Conservation (phyloP, 352 stramenopile genomes). For the Phytopythium oedochilum region DNA sequence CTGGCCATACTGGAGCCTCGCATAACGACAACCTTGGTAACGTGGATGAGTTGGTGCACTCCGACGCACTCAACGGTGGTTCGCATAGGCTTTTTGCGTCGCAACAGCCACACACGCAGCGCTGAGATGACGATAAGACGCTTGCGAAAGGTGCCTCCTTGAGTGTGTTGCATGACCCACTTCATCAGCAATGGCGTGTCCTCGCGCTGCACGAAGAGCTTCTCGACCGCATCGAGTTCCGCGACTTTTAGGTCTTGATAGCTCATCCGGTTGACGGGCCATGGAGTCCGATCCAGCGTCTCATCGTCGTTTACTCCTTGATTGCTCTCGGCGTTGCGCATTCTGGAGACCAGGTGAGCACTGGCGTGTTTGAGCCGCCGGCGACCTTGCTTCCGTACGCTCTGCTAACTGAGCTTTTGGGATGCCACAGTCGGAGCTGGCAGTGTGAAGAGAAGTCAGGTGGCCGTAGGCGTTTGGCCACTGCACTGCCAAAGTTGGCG, state of each 20-base stretch:
- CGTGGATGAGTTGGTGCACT: conserved; percentile 43
- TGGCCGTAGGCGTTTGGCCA: no score
- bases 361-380: no score
- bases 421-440: no score
- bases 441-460: neutral
- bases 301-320: conserved; percentile 12
- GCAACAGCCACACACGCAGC: conserved; percentile 45
- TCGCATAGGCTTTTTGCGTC: conserved; percentile 40
- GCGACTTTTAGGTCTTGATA: conserved; percentile 46
- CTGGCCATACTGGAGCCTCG: neutral
- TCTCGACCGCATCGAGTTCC: conserved; percentile 36
- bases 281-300: conserved; percentile 20
- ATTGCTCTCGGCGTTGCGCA: neutral
- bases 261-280: conserved; percentile 63
- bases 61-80: conserved; percentile 22
- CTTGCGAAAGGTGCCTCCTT: conserved; percentile 29
- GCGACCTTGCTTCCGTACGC: no score
- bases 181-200: conserved; percentile 54
- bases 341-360: neutral
- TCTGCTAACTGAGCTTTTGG: no score
- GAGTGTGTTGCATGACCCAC: conserved; percentile 51
- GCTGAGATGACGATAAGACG: conserved; percentile 54
- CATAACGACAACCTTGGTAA: conserved; percentile 35
- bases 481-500: no score
- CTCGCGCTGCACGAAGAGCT: conserved; percentile 39